Evolutionary conservation across 1,284 basidiomycete species (phyloP).

Genomic region (Naganishia sp.): DNA sequence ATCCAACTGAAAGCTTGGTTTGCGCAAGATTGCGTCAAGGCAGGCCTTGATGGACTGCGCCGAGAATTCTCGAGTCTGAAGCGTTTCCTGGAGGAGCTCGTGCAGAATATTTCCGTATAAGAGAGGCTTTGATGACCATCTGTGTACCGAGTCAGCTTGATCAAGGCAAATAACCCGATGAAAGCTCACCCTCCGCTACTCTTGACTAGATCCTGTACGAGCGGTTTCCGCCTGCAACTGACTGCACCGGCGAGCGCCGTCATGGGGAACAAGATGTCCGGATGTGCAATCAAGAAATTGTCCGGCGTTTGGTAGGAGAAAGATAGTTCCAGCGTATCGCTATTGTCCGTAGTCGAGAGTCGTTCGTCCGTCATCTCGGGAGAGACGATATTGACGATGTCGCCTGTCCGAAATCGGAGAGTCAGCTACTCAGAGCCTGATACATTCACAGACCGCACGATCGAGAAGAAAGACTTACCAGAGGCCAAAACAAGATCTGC

Average conservation of each 20-base stretch:
- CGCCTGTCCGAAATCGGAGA: constrained; percentile 57
- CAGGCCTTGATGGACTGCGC: constrained; percentile 39
- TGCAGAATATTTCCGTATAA: constrained; percentile 90
- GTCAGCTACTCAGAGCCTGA: constrained; percentile 9
- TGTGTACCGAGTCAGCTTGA: neutral
- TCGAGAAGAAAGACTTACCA: constrained; percentile 34
- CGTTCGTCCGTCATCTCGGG: constrained; percentile 35
- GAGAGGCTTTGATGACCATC: constrained; percentile 55
- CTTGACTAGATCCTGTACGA: constrained; percentile 67
- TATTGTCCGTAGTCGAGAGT: neutral
- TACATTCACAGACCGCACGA: neutral
- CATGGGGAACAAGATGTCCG: constrained; percentile 83
- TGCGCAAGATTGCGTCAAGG: constrained; percentile 43
- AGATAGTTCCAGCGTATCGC: constrained; percentile 33
- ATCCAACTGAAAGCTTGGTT: constrained; percentile 46
- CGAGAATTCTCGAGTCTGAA: constrained; percentile 54
- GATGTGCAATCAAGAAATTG: constrained; percentile 71
- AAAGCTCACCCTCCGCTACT: constrained; percentile 39
- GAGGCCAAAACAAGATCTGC: constrained; percentile 40
- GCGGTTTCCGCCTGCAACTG: constrained; percentile 76
- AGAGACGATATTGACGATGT: constrained; percentile 71
- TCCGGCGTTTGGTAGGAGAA: constrained; percentile 47
- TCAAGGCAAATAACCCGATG: neutral
- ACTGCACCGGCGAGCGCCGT: constrained; percentile 80
- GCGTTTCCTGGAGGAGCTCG: constrained; percentile 77